These are phyloP conservation scores for Neospermospora avenae DNA, from an alignment of 2,329 filamentous ascomycete species.

Conservation along the genomic window DNA sequence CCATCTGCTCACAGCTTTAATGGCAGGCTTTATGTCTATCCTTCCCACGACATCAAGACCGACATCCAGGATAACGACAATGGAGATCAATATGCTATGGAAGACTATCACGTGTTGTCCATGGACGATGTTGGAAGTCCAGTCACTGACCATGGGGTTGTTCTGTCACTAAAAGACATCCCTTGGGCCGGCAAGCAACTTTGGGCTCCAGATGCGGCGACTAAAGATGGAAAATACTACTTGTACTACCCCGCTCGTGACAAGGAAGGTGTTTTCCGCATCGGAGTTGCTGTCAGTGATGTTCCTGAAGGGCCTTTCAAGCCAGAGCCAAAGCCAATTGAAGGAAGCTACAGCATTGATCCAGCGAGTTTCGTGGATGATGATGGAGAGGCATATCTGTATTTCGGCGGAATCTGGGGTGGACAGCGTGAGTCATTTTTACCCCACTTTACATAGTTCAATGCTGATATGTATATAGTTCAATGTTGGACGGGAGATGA, in stretches of 20 bases:
- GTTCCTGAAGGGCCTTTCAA: conserved; percentile 67
- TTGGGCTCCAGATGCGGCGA: conserved; percentile 76
- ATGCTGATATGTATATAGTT: conserved; percentile 35
- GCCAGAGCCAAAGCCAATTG: conserved; percentile 61
- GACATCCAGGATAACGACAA: conserved; percentile 76
- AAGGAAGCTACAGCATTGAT: conserved; percentile 72
- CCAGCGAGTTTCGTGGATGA: conserved; percentile 76
- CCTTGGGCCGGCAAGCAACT: conserved; percentile 78
- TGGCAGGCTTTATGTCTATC: conserved; percentile 72
- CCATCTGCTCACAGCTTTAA: conserved; percentile 80
- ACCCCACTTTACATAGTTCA: neutral
- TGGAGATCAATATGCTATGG: conserved; percentile 83
- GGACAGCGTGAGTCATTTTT: conserved; percentile 50
- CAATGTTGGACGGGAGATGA: conserved; percentile 64
- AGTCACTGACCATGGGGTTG: conserved; percentile 71
- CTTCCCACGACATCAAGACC: conserved; percentile 75
- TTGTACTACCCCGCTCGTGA: conserved; percentile 76
- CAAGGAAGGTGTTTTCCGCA: conserved; percentile 65
- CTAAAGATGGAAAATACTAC: conserved; percentile 68
- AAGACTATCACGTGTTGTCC: conserved; percentile 75
- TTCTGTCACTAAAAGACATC: conserved; percentile 60
- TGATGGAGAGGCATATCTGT: conserved; percentile 62
- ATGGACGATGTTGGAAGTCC: conserved; percentile 51
- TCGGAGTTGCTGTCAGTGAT: conserved; percentile 66
- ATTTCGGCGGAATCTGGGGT: conserved; percentile 79